A percentile compares a stretch with the other conserved stretches of the same genome.
These are phyloP conservation scores for Stachybotrys elegans DNA, from an alignment of 2,329 filamentous ascomycete species.

Conservation along the genomic window DNA sequence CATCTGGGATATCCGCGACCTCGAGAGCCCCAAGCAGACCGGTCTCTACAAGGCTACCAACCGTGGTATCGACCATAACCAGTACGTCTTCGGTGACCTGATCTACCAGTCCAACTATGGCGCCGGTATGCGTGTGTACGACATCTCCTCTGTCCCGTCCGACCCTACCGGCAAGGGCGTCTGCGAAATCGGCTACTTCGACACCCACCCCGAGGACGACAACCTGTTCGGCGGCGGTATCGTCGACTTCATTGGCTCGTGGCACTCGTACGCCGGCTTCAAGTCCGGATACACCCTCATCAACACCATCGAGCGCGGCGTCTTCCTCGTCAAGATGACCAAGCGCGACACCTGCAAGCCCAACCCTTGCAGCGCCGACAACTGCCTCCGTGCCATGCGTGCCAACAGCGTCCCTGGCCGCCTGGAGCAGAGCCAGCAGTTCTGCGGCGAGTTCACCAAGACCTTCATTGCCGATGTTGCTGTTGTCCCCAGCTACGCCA, in stretches of 20 bases:
- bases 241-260: not conserved
- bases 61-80: conserved; percentile 39
- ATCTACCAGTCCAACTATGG: conserved; percentile 43
- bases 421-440: conserved; percentile 1
- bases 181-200: conserved; percentile 39
- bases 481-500: not conserved
- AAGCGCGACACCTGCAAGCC: conserved; percentile 3
- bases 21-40: conserved; percentile 30
- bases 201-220: conserved; percentile 43
- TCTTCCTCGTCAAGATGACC: conserved; percentile 3
- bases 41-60: conserved; percentile 33
- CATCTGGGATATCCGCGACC: conserved; percentile 38
- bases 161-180: conserved; percentile 34
- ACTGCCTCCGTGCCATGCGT: conserved; percentile 2
- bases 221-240: conserved; percentile 1
- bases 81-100: conserved; percentile 35
- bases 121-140: conserved; percentile 35
- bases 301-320: conserved; percentile 4
- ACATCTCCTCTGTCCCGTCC: conserved; percentile 22
- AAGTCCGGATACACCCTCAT: conserved; percentile 1
- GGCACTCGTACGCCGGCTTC: conserved; percentile 2
- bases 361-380: conserved; percentile 2
- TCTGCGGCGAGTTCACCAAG: not conserved
- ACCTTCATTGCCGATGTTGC: not conserved
- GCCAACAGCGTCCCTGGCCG: not conserved